Conservation (phyloP, 2,329 filamentous ascomycete species). For the Paraconiothyrium sp. region DNA sequence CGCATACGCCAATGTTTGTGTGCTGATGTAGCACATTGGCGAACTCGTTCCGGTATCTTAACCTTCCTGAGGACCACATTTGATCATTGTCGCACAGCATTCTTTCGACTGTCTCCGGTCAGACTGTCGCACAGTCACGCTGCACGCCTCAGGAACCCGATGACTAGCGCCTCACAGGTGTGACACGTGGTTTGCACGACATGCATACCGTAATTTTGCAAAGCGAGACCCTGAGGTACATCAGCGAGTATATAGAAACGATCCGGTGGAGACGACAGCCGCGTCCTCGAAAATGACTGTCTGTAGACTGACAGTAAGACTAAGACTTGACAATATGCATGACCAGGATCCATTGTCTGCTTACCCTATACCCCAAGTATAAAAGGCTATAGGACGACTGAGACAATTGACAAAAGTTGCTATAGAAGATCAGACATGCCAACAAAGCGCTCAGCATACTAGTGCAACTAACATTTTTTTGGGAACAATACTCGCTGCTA, state of each 20-base stretch:
- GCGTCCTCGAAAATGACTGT: neutral
- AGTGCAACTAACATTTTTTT: neutral
- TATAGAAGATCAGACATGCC: neutral
- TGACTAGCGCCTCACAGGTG: neutral
- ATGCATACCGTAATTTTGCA: neutral
- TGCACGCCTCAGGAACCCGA: conserved; percentile 3
- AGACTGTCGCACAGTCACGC: conserved; percentile 5
- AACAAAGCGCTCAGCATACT: neutral
- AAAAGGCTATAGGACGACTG: too few species aligned
- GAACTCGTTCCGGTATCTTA: neutral
- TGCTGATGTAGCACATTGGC: neutral
- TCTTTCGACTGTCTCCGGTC: neutral
- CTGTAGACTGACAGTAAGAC: neutral
- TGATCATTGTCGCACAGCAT: neutral
- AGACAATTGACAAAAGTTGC: neutral
- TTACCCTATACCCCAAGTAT: too few species aligned
- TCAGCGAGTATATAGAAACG: too few species aligned
- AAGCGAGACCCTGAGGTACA: neutral
- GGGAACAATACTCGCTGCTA: neutral
- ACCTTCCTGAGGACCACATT: neutral
- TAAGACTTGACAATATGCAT: too few species aligned
- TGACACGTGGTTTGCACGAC: neutral
- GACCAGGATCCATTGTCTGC: too few species aligned
- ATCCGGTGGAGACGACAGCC: too few species aligned
- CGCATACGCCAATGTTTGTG: neutral